phyloP scores from a whole-genome alignment of 345 rosid genomes.

The Salix caprea region DNA sequence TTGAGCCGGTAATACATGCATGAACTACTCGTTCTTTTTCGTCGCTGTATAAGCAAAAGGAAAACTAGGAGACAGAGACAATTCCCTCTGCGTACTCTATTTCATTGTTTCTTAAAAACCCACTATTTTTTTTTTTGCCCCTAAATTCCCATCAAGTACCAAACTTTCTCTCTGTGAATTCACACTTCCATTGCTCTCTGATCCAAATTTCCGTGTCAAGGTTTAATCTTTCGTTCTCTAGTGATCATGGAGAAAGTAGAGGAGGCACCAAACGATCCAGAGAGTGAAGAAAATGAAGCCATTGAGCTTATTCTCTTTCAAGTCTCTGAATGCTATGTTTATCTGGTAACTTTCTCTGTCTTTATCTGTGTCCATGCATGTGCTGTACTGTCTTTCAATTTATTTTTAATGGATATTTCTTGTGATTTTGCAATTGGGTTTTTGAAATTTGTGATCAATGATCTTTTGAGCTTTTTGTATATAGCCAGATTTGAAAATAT shows the following conservation, averaged over 20 bases:
- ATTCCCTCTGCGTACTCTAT: neutral
- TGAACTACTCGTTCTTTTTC: no score
- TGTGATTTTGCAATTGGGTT: neutral
- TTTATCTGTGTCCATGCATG: neutral
- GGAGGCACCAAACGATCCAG: slow-evolving; percentile 7
- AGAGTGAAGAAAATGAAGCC: slow-evolving; percentile 51
- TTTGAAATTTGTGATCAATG: neutral
- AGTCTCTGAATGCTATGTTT: slow-evolving; percentile 89
- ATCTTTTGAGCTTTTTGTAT: neutral
- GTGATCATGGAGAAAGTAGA: slow-evolving; percentile 29
- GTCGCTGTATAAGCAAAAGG: neutral
- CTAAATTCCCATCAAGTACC: neutral
- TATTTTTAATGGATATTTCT: neutral
- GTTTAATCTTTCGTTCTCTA: neutral
- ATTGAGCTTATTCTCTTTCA: slow-evolving; percentile 42
- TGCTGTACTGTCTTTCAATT: neutral
- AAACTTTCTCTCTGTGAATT: neutral
- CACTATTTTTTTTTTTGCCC: no score
- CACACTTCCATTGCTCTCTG: neutral
- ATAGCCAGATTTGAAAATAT: neutral
- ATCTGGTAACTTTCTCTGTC: slow-evolving; percentile 45
- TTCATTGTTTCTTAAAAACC: neutral
- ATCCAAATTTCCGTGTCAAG: neutral
- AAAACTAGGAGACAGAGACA: neutral
- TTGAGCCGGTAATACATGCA: no score